A percentile compares a stretch with the other conserved stretches of the same genome.
phyloP scores from a whole-genome alignment of 2,329 filamentous ascomycete genomes.

The Pezicula radicicola region DNA sequence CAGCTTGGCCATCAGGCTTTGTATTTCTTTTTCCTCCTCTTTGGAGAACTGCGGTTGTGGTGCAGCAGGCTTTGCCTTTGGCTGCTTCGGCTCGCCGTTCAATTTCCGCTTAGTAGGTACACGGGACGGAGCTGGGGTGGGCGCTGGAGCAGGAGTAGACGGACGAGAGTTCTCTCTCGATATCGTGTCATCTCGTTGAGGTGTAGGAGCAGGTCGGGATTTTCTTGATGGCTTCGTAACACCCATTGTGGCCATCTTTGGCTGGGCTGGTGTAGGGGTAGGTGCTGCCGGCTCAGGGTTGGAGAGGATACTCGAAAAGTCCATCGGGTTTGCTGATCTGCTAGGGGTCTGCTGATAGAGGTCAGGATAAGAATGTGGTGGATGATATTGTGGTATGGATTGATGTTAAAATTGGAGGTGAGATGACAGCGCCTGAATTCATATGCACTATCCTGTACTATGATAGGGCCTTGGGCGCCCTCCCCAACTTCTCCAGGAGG shows the following conservation, averaged over 20 bases:
- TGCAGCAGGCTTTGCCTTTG: slow-evolving; percentile 28
- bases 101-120: slow-evolving; percentile 34
- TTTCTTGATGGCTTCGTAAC: slow-evolving; percentile 22
- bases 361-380: background rate
- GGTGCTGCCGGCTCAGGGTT: slow-evolving; percentile 65
- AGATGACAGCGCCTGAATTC: background rate
- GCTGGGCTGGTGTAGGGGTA: slow-evolving; percentile 32
- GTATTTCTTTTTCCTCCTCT: slow-evolving; percentile 67
- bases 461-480: too few relatives aligned
- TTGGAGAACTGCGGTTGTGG: slow-evolving; percentile 45
- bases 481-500: too few relatives aligned
- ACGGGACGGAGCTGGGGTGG: slow-evolving; percentile 40
- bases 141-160: slow-evolving; percentile 40
- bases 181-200: slow-evolving; percentile 18
- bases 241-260: background rate
- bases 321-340: slow-evolving; percentile 84
- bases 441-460: too few relatives aligned
- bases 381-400: background rate
- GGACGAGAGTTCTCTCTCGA: slow-evolving; percentile 36
- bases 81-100: slow-evolving; percentile 54
- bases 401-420: background rate
- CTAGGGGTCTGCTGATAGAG: slow-evolving; percentile 56
- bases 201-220: slow-evolving; percentile 18
- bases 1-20: slow-evolving; percentile 59
- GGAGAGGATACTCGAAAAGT: slow-evolving; percentile 91